Conservation (phyloP, 129 eudicot genomes). For the Flaveria robusta region DNA sequence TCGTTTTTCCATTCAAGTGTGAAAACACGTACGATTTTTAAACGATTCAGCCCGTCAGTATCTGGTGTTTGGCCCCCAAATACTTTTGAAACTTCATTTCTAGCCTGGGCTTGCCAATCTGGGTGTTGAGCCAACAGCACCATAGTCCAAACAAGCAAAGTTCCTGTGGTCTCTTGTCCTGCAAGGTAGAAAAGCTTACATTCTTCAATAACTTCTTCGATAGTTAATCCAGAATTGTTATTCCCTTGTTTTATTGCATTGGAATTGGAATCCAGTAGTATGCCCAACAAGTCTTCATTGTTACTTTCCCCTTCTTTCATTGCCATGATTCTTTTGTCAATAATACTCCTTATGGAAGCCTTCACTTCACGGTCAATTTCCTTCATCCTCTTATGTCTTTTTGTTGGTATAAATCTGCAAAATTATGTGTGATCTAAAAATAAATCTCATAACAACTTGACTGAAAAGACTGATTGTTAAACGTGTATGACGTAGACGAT, state of each 20-base stretch:
- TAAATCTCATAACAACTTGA: neutral
- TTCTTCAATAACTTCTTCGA: slow-evolving; percentile 29
- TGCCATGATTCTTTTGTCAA: slow-evolving; percentile 17
- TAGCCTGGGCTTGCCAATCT: slow-evolving; percentile 31
- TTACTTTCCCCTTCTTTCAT: slow-evolving; percentile 22
- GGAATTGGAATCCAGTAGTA: slow-evolving; percentile 30
- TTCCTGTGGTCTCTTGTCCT: slow-evolving; percentile 29
- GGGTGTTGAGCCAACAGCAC: slow-evolving; percentile 25
- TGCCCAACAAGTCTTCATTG: slow-evolving; percentile 32
- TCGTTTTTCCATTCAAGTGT: neutral
- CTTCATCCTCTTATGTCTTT: slow-evolving; percentile 31
- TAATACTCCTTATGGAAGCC: slow-evolving; percentile 15
- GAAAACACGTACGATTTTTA: slow-evolving; percentile 25
- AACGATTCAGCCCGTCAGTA: slow-evolving; percentile 17
- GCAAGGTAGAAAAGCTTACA: slow-evolving; percentile 37
- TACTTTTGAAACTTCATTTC: slow-evolving; percentile 30
- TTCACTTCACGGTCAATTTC: slow-evolving; percentile 26
- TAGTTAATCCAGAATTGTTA: slow-evolving; percentile 27
- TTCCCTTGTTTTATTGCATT: slow-evolving; percentile 23
- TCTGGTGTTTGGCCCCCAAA: slow-evolving; percentile 17
- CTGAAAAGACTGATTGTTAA: no score
- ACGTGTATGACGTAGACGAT: no score
- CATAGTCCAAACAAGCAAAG: slow-evolving; percentile 39
- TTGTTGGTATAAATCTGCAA: slow-evolving; percentile 31
- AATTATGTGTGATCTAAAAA: neutral